phyloP scores from a whole-genome alignment of 192 early-diverging fungal species.

The Backusella westeae region DNA sequence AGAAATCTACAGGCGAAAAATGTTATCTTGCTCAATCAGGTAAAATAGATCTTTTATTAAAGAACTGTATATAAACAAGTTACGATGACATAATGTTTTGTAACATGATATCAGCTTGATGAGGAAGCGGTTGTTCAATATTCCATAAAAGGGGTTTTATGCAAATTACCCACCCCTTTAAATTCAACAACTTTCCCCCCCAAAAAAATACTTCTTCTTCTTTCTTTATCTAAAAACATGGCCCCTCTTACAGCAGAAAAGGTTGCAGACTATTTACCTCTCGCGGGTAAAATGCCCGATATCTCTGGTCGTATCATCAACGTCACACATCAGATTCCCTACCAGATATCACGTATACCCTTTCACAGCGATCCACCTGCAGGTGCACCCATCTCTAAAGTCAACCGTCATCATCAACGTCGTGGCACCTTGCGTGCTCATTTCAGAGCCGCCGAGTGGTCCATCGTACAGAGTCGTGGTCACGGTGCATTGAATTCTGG shows the following conservation, averaged over 20 bases:
- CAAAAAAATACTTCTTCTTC: neutral
- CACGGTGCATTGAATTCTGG: slow-evolving; percentile 91
- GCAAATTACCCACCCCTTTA: neutral
- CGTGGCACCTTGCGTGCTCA: neutral
- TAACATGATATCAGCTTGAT: neutral
- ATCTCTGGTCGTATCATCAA: slow-evolving; percentile 29
- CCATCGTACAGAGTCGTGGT: slow-evolving; percentile 53
- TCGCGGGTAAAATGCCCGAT: slow-evolving; percentile 18
- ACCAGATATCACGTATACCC: slow-evolving; percentile 15
- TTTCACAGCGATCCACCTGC: neutral
- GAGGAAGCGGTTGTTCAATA: neutral
- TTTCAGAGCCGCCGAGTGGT: slow-evolving; percentile 22
- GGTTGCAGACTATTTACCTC: slow-evolving; percentile 23
- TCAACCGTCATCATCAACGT: slow-evolving; percentile 13
- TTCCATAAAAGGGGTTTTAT: neutral
- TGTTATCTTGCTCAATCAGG: neutral
- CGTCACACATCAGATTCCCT: slow-evolving; percentile 37
- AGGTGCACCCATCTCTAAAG: slow-evolving; percentile 11
- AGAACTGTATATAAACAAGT: neutral
- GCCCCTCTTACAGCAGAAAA: slow-evolving; percentile 23
- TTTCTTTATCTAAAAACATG: neutral
- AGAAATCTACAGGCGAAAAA: neutral
- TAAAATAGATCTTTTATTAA: neutral
- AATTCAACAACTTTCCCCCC: neutral
- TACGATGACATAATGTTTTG: neutral